These are phyloP conservation scores for Capniomyces stellatus DNA, from an alignment of 371 early-diverging fungal species.

Conservation along the genomic window DNA sequence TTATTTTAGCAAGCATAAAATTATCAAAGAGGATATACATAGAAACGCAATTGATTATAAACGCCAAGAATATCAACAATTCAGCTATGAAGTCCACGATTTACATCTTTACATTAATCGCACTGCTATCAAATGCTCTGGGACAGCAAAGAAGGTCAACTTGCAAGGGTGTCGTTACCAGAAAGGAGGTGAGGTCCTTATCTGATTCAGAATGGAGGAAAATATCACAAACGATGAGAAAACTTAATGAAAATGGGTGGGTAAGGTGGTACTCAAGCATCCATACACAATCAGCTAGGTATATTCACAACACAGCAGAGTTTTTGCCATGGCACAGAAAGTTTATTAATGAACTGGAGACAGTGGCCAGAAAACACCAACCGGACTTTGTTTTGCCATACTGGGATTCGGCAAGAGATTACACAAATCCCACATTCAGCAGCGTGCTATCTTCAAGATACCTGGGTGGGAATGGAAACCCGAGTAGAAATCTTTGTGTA, in stretches of 20 bases:
- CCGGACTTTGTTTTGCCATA: constrained; percentile 19
- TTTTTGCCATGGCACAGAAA: constrained; percentile 30
- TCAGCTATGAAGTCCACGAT: no score
- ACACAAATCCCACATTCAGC: constrained; percentile 17
- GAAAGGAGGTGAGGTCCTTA: constrained; percentile 28
- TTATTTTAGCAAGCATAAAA: no score
- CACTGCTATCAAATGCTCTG: no score
- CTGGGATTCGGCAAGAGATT: constrained; percentile 27
- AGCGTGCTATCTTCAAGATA: constrained; percentile 17
- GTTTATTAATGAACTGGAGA: constrained; percentile 26
- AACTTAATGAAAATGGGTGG: constrained; percentile 18
- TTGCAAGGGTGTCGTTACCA: constrained; percentile 2
- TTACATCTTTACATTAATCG: no score
- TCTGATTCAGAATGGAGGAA: constrained; percentile 16
- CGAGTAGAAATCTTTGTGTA: constrained; percentile 12
- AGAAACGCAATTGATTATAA: no score
- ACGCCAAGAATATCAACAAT: no score
- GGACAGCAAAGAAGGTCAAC: no score
- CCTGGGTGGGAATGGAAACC: constrained; percentile 23
- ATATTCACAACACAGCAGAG: constrained; percentile 22
- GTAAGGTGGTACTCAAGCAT: constrained; percentile 14
- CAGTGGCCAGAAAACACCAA: constrained; percentile 8
- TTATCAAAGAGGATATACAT: no score
- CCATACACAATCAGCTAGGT: constrained; percentile 7
- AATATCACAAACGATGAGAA: constrained; percentile 9